A percentile compares a stretch with the other conserved stretches of the same genome.
phyloP scores from a whole-genome alignment of 2,329 filamentous ascomycete genomes.

The Leptographium flavum region DNA sequence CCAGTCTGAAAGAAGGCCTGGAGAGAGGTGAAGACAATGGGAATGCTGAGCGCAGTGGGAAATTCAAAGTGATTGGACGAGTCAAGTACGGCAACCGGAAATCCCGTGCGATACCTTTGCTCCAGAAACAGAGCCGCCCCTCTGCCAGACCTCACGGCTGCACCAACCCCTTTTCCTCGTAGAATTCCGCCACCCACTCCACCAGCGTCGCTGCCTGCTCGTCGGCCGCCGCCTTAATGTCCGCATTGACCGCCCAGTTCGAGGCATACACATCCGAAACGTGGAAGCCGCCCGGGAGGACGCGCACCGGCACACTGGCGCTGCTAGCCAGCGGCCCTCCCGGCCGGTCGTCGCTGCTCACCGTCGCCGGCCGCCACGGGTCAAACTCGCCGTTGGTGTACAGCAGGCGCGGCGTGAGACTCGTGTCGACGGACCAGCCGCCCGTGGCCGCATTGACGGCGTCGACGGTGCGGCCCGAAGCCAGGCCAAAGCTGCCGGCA shows the following conservation, averaged over 20 bases:
- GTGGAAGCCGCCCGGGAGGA: constrained; percentile 23
- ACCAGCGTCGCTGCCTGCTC: constrained; percentile 34
- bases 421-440: constrained; percentile 19
- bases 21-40: too few relatives aligned
- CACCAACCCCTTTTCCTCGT: constrained; percentile 15
- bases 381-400: constrained; percentile 26
- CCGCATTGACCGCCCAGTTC: constrained; percentile 37
- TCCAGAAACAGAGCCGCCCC: too few relatives aligned
- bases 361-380: constrained; percentile 25
- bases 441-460: constrained; percentile 23
- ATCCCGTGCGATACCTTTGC: too few relatives aligned
- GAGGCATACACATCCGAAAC: constrained; percentile 24
- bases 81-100: too few relatives aligned
- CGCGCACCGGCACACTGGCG: constrained; percentile 16
- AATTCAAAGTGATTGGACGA: too few relatives aligned
- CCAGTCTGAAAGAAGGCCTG: too few relatives aligned
- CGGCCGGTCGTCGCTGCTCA: constrained; percentile 22
- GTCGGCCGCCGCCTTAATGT: constrained; percentile 32
- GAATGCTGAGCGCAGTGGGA: too few relatives aligned
- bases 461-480: constrained; percentile 16
- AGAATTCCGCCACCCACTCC: constrained; percentile 38
- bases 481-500: constrained; percentile 20
- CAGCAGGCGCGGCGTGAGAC: constrained; percentile 22
- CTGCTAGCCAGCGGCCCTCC: constrained; percentile 23
- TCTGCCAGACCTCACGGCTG: neutral